Conservation (phyloP, 164 flowering plant genomes). For the Berberis thunbergii region DNA sequence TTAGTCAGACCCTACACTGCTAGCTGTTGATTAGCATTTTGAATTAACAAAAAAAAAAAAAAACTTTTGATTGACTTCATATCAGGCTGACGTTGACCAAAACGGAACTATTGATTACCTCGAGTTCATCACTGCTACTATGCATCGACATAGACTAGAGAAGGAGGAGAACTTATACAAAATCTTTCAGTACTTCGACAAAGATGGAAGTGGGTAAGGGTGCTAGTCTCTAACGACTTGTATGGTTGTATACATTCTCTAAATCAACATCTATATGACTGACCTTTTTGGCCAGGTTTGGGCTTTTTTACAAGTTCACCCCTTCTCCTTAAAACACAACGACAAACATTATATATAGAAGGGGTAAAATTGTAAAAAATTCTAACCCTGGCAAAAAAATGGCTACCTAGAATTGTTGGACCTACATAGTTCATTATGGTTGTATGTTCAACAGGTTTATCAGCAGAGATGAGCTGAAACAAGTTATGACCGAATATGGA, state of each 20-base stretch:
- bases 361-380: too few species aligned
- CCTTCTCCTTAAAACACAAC: background rate
- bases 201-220: constrained; percentile 73
- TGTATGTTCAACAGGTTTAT: constrained; percentile 42
- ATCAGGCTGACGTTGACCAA: constrained; percentile 85
- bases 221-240: background rate
- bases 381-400: too few species aligned
- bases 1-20: background rate
- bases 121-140: constrained; percentile 84
- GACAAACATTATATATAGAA: too few species aligned
- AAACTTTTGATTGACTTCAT: background rate
- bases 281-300: too few species aligned
- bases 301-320: background rate
- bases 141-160: constrained; percentile 84
- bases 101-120: constrained; percentile 75
- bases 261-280: too few species aligned
- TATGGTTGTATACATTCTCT: too few species aligned
- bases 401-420: background rate
- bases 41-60: background rate
- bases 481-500: constrained; percentile 61
- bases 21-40: background rate
- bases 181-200: constrained; percentile 79
- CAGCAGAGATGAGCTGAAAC: constrained; percentile 82
- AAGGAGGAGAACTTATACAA: constrained; percentile 62
- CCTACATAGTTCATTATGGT: background rate